These are phyloP conservation scores for Solanum peruvianum DNA, from an alignment of 257 asterid species.

Conservation along the genomic window DNA sequence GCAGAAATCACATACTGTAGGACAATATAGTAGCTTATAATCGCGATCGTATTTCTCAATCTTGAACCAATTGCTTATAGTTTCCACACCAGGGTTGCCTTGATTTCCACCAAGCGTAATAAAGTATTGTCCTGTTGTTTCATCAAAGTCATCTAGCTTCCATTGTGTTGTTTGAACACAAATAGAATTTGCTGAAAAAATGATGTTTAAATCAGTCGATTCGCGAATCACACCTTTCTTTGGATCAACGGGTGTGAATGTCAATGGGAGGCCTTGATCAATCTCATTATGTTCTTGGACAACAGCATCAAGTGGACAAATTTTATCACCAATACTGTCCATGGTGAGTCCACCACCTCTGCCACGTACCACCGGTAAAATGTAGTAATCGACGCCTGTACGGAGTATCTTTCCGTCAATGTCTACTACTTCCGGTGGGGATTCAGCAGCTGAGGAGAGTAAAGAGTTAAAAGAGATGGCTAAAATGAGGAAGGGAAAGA, in stretches of 20 bases:
- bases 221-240: constrained; percentile 20
- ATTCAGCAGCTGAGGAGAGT: neutral
- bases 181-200: constrained; percentile 16
- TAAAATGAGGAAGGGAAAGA: neutral
- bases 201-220: constrained; percentile 37
- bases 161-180: constrained; percentile 36
- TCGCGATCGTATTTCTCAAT: constrained; percentile 19
- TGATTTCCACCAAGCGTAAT: constrained; percentile 28
- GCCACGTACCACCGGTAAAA: constrained; percentile 40
- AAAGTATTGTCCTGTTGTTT: constrained; percentile 4
- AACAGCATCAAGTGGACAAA: constrained; percentile 40
- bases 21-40: constrained; percentile 43
- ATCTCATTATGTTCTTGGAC: constrained; percentile 26
- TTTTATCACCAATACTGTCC: constrained; percentile 6
- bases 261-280: constrained; percentile 30
- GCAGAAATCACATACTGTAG: constrained; percentile 38
- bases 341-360: constrained; percentile 60
- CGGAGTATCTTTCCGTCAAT: neutral
- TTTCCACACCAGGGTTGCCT: constrained; percentile 41
- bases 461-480: neutral
- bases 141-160: constrained; percentile 22
- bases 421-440: neutral
- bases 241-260: constrained; percentile 27
- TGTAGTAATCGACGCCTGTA: constrained; percentile 14
- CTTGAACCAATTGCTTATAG: constrained; percentile 51